Percentiles rank a stretch among this genome's conserved stretches.
phyloP scores from a whole-genome alignment of 495 filamentous ascomycete genomes.

The Aspergillus biplanus region DNA sequence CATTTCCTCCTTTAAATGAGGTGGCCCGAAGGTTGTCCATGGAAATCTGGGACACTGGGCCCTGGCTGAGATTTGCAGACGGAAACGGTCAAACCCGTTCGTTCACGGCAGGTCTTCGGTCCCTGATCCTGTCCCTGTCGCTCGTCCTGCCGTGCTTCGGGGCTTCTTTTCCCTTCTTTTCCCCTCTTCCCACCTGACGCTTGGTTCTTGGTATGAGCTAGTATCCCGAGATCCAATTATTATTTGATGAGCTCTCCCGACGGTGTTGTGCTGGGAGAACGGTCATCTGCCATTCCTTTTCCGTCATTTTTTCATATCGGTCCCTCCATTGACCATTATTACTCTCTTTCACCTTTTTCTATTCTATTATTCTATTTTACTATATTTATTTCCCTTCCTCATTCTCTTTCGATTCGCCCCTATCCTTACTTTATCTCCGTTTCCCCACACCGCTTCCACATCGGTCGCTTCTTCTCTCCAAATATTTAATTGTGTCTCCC shows the following conservation, averaged over 20 bases:
- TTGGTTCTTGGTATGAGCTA: neutral
- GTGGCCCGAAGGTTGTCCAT: no score
- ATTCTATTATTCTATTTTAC: constrained; percentile 5
- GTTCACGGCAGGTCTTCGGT: constrained; percentile 23
- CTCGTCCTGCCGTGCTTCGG: neutral
- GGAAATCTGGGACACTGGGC: constrained; percentile 6
- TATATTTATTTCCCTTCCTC: neutral
- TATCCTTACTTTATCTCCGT: no score
- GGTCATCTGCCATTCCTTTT: constrained; percentile 10
- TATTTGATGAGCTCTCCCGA: neutral
- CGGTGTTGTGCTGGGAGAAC: neutral
- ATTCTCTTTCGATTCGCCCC: neutral
- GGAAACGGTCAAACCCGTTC: constrained; percentile 26
- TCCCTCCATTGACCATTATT: constrained; percentile 4
- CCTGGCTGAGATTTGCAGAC: constrained; percentile 12
- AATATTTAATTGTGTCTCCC: neutral
- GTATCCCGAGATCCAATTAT: neutral
- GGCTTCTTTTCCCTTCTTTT: constrained; percentile 5
- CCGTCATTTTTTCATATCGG: constrained; percentile 1
- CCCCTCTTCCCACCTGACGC: neutral
- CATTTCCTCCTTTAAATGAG: neutral
- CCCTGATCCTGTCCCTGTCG: constrained; percentile 14
- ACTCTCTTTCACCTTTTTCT: constrained; percentile 1
- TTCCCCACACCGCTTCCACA: neutral
- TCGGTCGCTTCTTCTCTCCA: neutral